A percentile compares a stretch with the other conserved stretches of the same genome.
These are phyloP conservation scores for Stagonosporopsis rhizophila DNA, from an alignment of 2,329 filamentous ascomycete species.

Conservation along the genomic window DNA sequence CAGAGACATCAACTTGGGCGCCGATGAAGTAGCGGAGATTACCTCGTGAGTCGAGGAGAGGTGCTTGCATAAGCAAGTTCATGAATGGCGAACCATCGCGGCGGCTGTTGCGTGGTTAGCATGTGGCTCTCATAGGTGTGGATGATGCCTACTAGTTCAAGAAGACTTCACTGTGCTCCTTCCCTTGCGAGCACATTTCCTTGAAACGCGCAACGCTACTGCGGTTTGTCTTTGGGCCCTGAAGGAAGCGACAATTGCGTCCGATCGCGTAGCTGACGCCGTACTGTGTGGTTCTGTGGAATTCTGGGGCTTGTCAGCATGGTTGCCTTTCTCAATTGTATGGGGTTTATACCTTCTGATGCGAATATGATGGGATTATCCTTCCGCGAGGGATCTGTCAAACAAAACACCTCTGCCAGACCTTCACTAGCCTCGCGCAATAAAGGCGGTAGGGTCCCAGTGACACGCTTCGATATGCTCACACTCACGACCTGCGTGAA, in stretches of 20 bases:
- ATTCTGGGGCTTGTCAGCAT: slow-evolving; percentile 61
- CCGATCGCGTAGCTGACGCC: slow-evolving; percentile 76
- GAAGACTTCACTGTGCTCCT: slow-evolving; percentile 76
- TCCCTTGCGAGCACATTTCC: slow-evolving; percentile 66
- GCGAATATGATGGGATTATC: slow-evolving; percentile 82
- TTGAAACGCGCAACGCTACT: slow-evolving; percentile 68
- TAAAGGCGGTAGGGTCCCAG: slow-evolving; percentile 69
- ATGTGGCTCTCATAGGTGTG: not conserved
- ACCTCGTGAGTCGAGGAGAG: slow-evolving; percentile 72
- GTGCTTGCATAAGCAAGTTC: slow-evolving; percentile 78
- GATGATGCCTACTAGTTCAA: slow-evolving; percentile 69
- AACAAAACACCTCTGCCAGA: slow-evolving; percentile 77
- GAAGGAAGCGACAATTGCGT: slow-evolving; percentile 79
- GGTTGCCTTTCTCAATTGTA: too few species aligned
- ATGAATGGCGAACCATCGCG: slow-evolving; percentile 80
- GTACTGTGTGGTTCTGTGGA: slow-evolving; percentile 77
- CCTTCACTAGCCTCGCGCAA: slow-evolving; percentile 75
- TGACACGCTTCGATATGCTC: slow-evolving; percentile 72
- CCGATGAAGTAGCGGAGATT: slow-evolving; percentile 73
- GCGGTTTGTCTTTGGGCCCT: slow-evolving; percentile 74
- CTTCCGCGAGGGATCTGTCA: slow-evolving; percentile 74
- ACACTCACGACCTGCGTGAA: slow-evolving; percentile 74
- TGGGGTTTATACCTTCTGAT: slow-evolving; percentile 65
- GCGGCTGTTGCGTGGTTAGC: slow-evolving; percentile 55
- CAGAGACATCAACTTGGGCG: slow-evolving; percentile 75